phyloP scores from a whole-genome alignment of 805 yeast species.

The Huiozyma sinensis region DNA sequence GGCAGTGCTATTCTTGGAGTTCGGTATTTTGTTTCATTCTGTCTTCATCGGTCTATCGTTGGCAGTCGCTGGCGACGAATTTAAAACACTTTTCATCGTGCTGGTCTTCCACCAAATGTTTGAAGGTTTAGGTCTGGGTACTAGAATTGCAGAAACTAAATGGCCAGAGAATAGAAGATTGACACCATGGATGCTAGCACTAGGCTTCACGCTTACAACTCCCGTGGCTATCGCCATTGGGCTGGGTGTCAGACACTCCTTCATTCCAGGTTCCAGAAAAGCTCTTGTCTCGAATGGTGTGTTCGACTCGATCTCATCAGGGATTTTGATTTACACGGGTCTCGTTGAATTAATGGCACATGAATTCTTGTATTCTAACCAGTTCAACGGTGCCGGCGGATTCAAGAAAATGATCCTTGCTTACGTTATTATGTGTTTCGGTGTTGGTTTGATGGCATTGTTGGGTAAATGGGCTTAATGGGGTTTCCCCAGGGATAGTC shows the following conservation, averaged over 20 bases:
- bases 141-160: conserved; percentile 49
- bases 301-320: conserved; percentile 61
- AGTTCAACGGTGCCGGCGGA: conserved; percentile 51
- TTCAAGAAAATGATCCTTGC: conserved; percentile 37
- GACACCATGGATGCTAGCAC: conserved; percentile 36
- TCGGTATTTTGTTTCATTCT: conserved; percentile 67
- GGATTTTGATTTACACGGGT: conserved; percentile 62
- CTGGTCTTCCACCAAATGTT: conserved; percentile 66
- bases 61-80: conserved; percentile 56
- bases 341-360: conserved; percentile 67
- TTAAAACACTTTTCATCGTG: conserved; percentile 52
- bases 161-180: conserved; percentile 38
- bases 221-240: conserved; percentile 70
- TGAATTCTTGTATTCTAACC: conserved; percentile 54
- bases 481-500: not conserved
- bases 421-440: conserved; percentile 40
- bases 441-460: conserved; percentile 71
- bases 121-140: conserved; percentile 72
- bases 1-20: conserved; percentile 49
- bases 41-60: conserved; percentile 62
- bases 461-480: conserved; percentile 64
- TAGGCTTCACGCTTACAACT: conserved; percentile 48
- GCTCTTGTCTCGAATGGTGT: conserved; percentile 52
- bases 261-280: conserved; percentile 41
- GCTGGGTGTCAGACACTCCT: conserved; percentile 52